phyloP scores from a whole-genome alignment of 306 rosid species.

The Gleditsia sinensis region DNA sequence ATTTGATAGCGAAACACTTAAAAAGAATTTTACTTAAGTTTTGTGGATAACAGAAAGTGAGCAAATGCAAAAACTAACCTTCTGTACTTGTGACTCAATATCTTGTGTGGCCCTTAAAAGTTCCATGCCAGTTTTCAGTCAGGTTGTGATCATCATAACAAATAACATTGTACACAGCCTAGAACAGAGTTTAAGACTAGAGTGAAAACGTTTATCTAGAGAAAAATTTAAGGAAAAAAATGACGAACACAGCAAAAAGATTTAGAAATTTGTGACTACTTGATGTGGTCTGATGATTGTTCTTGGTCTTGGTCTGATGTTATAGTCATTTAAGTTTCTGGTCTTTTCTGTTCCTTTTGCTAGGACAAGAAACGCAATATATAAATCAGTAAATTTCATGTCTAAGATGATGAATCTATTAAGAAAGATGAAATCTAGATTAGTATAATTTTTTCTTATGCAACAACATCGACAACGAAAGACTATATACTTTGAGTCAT shows the following conservation, averaged over 20 bases:
- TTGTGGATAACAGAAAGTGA: not conserved
- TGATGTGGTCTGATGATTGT: not conserved
- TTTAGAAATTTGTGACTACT: not conserved
- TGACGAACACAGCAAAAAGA: not conserved
- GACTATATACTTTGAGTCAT: no score
- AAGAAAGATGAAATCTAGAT: not conserved
- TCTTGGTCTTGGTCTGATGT: not conserved
- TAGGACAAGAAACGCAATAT: not conserved
- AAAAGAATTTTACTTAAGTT: no score
- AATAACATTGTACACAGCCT: slow-evolving; percentile 81
- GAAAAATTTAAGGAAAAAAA: no score
- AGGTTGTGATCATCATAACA: slow-evolving; percentile 57
- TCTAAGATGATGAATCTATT: not conserved
- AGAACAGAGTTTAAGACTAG: not conserved
- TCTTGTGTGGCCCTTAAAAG: slow-evolving; percentile 60
- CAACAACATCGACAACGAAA: no score
- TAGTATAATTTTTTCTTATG: no score
- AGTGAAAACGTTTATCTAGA: not conserved
- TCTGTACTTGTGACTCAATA: slow-evolving; percentile 63
- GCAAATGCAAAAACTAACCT: slow-evolving; percentile 51
- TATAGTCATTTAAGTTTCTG: not conserved
- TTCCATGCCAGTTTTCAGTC: slow-evolving; percentile 79
- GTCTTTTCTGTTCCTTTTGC: not conserved
- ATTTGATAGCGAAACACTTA: no score
- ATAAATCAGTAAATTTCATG: not conserved